Evolutionary conservation across 805 yeast species (phyloP), one percentile per base, ranked within the genome.

Genomic region (Spathaspora sp.): DNA sequence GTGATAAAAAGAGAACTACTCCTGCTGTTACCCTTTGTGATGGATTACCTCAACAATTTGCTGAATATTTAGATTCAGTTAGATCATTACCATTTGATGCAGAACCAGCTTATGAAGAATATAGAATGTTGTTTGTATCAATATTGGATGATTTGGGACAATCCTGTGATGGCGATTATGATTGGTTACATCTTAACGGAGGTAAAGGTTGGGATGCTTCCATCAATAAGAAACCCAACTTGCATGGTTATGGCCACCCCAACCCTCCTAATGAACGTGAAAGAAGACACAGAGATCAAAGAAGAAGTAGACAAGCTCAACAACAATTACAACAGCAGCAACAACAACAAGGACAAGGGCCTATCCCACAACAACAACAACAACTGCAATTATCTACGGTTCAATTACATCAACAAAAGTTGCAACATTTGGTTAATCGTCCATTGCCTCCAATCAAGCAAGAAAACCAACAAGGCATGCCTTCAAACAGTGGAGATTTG

Each of bases 181-280:
- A 88, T 63, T 87, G 96, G 96, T 81, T 85, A 84, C 84, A 80
- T 59, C 76, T 87, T 58, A 87, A 87, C 63, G 82, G 83, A 48
- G 94, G 94, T 46, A 80, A 80, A 63, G 94, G 94, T 16, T 87
- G 94, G 94, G 90, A 87, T 64, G 79, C 88, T 61, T 64, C 77
- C 54, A 80, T 86, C 54, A 87, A 87, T 64, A 86, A 85, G 65
- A 86, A 89, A 63, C 89, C 89, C 45, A 87, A 87, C 68, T 69
- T 87, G 57, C 90, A 87, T 65, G 96, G 96, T 4, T 87, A 87
- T 64, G 94, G 94, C 26, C 82, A 83, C 64, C 87, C 88, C 48
- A 81, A 75, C 54, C 86, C 86, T 23, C 78, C 79, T 12, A 73
- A 73, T 53, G 79, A 75, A 32, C 61, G 78, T 44, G 77, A 73